These are phyloP conservation scores for Cardiospermum halicacabum DNA, from an alignment of 345 rosid genomes.

Conservation along the genomic window DNA sequence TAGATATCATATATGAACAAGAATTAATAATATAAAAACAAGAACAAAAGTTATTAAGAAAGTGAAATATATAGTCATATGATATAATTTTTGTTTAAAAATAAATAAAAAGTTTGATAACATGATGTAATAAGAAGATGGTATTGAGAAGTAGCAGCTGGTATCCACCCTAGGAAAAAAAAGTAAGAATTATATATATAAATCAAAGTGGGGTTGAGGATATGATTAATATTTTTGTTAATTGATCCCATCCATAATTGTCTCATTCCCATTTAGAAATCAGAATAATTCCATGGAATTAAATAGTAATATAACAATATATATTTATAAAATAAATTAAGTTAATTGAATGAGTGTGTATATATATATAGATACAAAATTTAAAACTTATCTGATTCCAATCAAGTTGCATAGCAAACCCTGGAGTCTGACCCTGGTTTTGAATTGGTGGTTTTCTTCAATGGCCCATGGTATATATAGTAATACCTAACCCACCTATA, in stretches of 20 bases:
- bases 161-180: constrained; percentile 21
- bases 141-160: constrained; percentile 11
- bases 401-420: constrained; percentile 15
- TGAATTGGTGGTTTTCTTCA: constrained; percentile 15
- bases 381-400: constrained; percentile 18
- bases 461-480: constrained; percentile 18
- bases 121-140: background rate
- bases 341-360: no score
- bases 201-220: constrained; percentile 14
- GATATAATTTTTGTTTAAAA: no score
- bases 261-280: constrained; percentile 6
- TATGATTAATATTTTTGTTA: constrained; percentile 5
- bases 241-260: constrained; percentile 12
- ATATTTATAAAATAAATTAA: background rate
- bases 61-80: no score
- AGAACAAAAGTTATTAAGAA: background rate
- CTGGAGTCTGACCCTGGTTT: constrained; percentile 24
- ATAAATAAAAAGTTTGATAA: background rate
- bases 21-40: no score
- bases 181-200: background rate
- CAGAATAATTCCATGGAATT: background rate
- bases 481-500: no score
- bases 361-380: no score
- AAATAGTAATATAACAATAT: background rate
- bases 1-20: no score